These are phyloP conservation scores for Triangularia verruculosa DNA, from an alignment of 2,329 filamentous ascomycete species.

Conservation along the genomic window DNA sequence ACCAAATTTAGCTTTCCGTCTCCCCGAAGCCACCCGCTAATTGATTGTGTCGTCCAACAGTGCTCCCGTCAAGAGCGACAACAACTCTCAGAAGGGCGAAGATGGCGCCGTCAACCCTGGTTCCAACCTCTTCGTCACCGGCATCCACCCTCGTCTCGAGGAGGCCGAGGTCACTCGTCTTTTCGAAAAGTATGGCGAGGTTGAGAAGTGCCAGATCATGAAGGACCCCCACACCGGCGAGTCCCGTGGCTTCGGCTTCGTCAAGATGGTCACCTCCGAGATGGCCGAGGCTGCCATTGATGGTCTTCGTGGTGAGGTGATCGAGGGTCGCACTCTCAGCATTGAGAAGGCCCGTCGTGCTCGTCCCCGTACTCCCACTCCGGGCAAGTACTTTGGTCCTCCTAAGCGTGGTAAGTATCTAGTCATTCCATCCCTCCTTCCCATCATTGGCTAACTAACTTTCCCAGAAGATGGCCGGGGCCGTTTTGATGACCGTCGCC, in stretches of 20 bases:
- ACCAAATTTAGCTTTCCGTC: background rate
- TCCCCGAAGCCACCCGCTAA: constrained; percentile 9
- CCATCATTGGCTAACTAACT: constrained; percentile 33
- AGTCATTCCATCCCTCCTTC: too few species aligned
- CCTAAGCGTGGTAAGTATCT: constrained; percentile 85
- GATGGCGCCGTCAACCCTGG: constrained; percentile 85
- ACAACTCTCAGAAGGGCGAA: constrained; percentile 59
- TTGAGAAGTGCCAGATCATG: constrained; percentile 99
- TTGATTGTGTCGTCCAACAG: constrained; percentile 20
- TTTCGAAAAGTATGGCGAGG: constrained; percentile 98
- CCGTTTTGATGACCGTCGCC: constrained; percentile 64
- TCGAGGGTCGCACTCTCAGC: constrained; percentile 92
- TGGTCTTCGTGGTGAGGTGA: constrained; percentile 88
- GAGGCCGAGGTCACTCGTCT: constrained; percentile 90
- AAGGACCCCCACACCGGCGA: constrained; percentile 97
- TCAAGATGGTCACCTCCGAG: constrained; percentile 96
- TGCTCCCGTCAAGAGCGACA: constrained; percentile 49
- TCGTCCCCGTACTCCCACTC: constrained; percentile 90
- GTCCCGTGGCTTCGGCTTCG: constrained; percentile 97
- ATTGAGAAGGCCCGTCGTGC: constrained; percentile 98
- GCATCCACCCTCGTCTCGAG: constrained; percentile 87
- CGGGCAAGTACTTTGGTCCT: constrained; percentile 98
- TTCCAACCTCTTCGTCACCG: constrained; percentile 98
- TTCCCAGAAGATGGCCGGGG: constrained; percentile 49
- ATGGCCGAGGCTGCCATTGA: constrained; percentile 97